Evolutionary conservation across 2,329 filamentous ascomycete genomes (phyloP), one percentile per base, ranked within the genome.

Genomic region (Didymella sp.): DNA sequence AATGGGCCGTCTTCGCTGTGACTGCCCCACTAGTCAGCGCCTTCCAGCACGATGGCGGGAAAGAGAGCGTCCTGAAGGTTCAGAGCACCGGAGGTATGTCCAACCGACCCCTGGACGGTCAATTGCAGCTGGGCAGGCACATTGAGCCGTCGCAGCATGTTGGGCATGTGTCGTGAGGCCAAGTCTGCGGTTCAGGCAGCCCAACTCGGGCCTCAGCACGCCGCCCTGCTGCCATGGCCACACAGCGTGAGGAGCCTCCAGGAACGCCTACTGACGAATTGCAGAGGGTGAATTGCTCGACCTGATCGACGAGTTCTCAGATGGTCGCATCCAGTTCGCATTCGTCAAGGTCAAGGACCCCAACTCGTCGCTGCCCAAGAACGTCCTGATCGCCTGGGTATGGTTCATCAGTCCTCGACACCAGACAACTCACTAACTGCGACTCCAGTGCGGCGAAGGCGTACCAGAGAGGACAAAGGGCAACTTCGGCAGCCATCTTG

Each of bases 391-490:
- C 74, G 93, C 90, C 65, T 99, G 95, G 90, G 84, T 86, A 73
- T 61, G 80, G 51, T 22, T 13, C 19, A 19, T 27, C 48, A 43
- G 41, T 31, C 24, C 44, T 38, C 30, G 7, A 3, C 15, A 4
- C 13, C 17, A 25, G 27, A 17, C 12, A 3, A 2, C 12, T 35
- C 46, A 30, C 61, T 66, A 53, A 66, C 33, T 31, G 41, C 45
- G 6, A 49, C 40, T 48, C 46, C 62, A 84, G 90, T 99, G 95
- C 76, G 95, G 95, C 65, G 94, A 96, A 73, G 95, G 95, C 68
- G 95, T 99, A 15, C 95, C 95, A n/a, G 95, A 99, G 79, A 85
- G 94, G 70, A 98, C 94, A 60, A 99, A 98, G 80, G 95, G 95
- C 64, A 98, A 98, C 79, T 99, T 99, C 76, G 96, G 92, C 65